Conservation (phyloP, 2,329 filamentous ascomycete species). For the Lasiodiplodia sp. region DNA sequence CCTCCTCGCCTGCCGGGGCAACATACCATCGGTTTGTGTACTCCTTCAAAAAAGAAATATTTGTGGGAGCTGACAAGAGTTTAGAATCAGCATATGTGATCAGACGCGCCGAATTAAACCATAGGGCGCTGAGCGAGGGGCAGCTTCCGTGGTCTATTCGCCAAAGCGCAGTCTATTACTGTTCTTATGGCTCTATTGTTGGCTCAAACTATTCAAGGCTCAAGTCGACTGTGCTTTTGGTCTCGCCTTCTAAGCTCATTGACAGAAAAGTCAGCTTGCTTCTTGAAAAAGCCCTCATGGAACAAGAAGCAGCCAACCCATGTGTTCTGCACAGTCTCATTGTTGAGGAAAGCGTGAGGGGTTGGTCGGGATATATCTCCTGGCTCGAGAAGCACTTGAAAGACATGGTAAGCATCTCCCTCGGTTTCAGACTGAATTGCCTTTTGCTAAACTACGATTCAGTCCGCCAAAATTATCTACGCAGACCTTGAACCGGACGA, state of each 20-base stretch:
- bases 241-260: constrained; percentile 22
- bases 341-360: constrained; percentile 24
- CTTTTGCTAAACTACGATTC: not conserved
- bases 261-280: constrained; percentile 8
- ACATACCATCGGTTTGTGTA: not conserved
- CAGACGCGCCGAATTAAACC: constrained; percentile 26
- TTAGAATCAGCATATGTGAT: constrained; percentile 30
- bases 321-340: constrained; percentile 10
- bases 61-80: not conserved
- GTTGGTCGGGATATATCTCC: constrained; percentile 30
- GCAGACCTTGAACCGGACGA: not conserved
- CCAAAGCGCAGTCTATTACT: constrained; percentile 31
- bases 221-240: constrained; percentile 26
- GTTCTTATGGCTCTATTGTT: not conserved
- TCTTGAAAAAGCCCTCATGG: not conserved
- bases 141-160: constrained; percentile 31
- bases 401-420: constrained; percentile 1
- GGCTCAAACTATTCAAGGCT: not conserved
- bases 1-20: not conserved
- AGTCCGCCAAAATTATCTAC: constrained; percentile 13
- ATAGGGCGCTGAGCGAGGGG: constrained; percentile 19
- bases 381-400: constrained; percentile 31
- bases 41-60: not conserved
- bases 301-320: not conserved
- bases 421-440: too few species aligned